phyloP scores from a whole-genome alignment of 2,329 filamentous ascomycete genomes.

The Coniochaeta sp. region DNA sequence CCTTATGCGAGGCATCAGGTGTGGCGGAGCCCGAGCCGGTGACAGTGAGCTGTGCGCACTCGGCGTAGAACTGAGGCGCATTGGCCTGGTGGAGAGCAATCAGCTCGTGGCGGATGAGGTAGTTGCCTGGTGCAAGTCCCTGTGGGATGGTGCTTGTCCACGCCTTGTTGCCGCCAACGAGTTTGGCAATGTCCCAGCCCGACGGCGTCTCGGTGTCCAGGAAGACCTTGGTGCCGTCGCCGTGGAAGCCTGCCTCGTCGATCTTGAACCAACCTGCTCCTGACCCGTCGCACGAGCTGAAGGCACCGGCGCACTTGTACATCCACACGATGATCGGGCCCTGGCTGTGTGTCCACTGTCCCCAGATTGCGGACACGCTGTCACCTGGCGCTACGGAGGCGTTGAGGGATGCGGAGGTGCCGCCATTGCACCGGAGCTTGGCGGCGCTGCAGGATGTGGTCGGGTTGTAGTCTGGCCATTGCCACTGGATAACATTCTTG shows the following conservation, averaged over 20 bases:
- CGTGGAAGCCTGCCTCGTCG: slow-evolving; percentile 35
- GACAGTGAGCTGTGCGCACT: slow-evolving; percentile 44
- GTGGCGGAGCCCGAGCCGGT: slow-evolving; percentile 23
- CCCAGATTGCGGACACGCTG: slow-evolving; percentile 41
- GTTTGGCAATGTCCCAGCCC: slow-evolving; percentile 18
- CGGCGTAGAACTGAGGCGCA: slow-evolving; percentile 43
- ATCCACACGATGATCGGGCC: slow-evolving; percentile 52
- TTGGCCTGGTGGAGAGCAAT: slow-evolving; percentile 47
- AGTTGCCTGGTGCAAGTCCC: slow-evolving; percentile 41
- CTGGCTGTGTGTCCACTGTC: slow-evolving; percentile 51
- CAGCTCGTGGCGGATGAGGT: slow-evolving; percentile 49
- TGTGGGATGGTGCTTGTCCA: slow-evolving; percentile 44
- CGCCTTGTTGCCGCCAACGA: slow-evolving; percentile 22
- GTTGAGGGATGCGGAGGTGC: slow-evolving; percentile 34
- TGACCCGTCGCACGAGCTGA: slow-evolving; percentile 41
- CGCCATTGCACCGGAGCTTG: slow-evolving; percentile 49
- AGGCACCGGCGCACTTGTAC: slow-evolving; percentile 42
- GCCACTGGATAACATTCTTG: slow-evolving; percentile 46
- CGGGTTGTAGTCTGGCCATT: slow-evolving; percentile 52
- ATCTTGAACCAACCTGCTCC: slow-evolving; percentile 53
- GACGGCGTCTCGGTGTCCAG: slow-evolving; percentile 15
- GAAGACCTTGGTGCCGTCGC: slow-evolving; percentile 16
- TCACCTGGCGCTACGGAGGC: slow-evolving; percentile 38
- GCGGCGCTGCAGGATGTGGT: slow-evolving; percentile 37
- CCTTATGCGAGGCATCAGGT: slow-evolving; percentile 18